These are phyloP conservation scores for Eutrema japonicum DNA, from an alignment of 345 rosid species.

Conservation along the genomic window DNA sequence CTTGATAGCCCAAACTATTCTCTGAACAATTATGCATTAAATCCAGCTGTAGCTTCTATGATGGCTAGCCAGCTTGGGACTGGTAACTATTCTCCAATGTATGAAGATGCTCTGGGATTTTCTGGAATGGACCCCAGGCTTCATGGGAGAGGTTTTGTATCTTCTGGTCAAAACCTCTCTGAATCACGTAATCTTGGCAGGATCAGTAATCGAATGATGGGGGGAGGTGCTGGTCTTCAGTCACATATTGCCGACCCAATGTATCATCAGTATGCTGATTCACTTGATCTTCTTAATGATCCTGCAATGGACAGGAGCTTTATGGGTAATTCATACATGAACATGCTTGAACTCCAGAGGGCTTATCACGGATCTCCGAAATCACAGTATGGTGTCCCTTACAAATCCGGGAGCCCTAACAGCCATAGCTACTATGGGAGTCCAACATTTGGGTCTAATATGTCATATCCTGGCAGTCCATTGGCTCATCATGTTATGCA, in stretches of 20 bases:
- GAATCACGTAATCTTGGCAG: constrained; percentile 54
- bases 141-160: constrained; percentile 56
- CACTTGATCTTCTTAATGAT: constrained; percentile 55
- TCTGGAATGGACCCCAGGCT: constrained; percentile 70
- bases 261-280: constrained; percentile 63
- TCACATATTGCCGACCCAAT: constrained; percentile 62
- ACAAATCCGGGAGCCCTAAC: constrained; percentile 58
- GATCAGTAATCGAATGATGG: constrained; percentile 52
- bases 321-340: constrained; percentile 59
- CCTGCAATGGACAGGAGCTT: constrained; percentile 56
- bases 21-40: constrained; percentile 56
- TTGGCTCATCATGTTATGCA: constrained; percentile 61
- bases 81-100: constrained; percentile 62
- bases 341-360: constrained; percentile 64
- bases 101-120: constrained; percentile 65
- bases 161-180: constrained; percentile 54
- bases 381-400: constrained; percentile 55
- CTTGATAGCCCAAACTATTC: constrained; percentile 58
- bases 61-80: constrained; percentile 69
- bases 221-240: constrained; percentile 52
- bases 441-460: constrained; percentile 56
- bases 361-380: constrained; percentile 70
- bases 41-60: constrained; percentile 64
- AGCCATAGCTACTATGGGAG: constrained; percentile 61
- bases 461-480: constrained; percentile 71